Conservation (phyloP, 2,329 filamentous ascomycete species). For the Chaetothyriales sp. region DNA sequence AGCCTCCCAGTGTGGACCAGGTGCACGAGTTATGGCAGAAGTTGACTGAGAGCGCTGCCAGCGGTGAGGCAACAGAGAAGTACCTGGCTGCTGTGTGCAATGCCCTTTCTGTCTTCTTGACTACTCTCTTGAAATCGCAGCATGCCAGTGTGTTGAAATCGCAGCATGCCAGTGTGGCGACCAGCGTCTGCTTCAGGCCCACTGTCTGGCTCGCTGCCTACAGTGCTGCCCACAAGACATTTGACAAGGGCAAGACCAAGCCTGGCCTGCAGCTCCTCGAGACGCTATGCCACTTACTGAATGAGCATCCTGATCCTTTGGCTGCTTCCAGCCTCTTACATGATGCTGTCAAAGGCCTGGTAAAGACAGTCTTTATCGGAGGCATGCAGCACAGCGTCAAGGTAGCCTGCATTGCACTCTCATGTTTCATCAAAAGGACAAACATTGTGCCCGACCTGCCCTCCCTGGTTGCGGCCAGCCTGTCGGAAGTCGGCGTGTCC, state of each 20-base stretch:
- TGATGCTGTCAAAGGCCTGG: conserved; percentile 6
- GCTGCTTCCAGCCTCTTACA: conserved; percentile 4
- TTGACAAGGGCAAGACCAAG: conserved; percentile 31
- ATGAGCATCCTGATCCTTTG: conserved; percentile 20
- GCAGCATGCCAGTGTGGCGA: conserved; percentile 20
- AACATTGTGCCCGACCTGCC: conserved; percentile 6
- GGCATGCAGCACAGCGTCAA: conserved; percentile 13
- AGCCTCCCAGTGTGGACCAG: conserved; percentile 1
- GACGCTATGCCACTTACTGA: conserved; percentile 21
- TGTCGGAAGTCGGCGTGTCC: conserved; percentile 1
- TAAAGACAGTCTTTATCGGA: conserved; percentile 9
- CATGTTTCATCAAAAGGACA: conserved; percentile 11
- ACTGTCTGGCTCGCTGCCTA: conserved; percentile 29
- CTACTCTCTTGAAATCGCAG: conserved; percentile 24
- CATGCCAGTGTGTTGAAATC: conserved; percentile 23
- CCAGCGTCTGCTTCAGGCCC: conserved; percentile 22
- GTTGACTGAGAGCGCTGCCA: conserved; percentile 29
- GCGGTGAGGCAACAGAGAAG: conserved; percentile 24
- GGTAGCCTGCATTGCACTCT: conserved; percentile 14
- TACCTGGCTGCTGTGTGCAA: conserved; percentile 33
- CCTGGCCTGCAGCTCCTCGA: conserved; percentile 32
- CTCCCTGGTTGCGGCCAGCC: conserved; percentile 2
- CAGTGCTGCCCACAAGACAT: conserved; percentile 27
- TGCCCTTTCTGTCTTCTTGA: conserved; percentile 31
- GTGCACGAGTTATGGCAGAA: conserved; percentile 26